A percentile compares a stretch with the other conserved stretches of the same genome.
These are phyloP conservation scores for Boletus pseudo-olivaceus DNA, from an alignment of 768 basidiomycete genomes.

Conservation along the genomic window DNA sequence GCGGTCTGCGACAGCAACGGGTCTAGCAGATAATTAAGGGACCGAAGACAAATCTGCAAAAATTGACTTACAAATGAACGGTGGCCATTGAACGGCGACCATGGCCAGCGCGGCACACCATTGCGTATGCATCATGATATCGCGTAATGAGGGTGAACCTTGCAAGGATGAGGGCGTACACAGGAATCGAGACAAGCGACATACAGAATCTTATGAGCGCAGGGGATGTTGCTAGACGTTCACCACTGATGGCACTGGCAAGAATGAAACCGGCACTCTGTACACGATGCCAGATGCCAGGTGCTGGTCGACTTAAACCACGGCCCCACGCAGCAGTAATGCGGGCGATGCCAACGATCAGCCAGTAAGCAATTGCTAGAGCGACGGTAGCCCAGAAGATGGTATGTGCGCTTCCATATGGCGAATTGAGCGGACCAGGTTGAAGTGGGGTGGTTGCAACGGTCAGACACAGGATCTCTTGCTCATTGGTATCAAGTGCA, in stretches of 20 bases:
- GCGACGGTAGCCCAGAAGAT: conserved; percentile 75
- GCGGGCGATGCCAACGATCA: conserved; percentile 75
- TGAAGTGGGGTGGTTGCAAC: conserved; percentile 73
- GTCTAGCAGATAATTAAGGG: conserved; percentile 46
- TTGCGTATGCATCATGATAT: conserved; percentile 90
- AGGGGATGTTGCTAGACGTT: conserved; percentile 78
- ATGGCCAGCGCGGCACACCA: conserved; percentile 87
- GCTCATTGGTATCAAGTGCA: conserved; percentile 82
- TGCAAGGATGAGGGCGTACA: conserved; percentile 12
- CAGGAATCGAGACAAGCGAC: conserved; percentile 29
- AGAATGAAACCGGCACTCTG: conserved; percentile 86
- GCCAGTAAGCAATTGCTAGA: conserved; percentile 77
- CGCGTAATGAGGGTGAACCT: conserved; percentile 92
- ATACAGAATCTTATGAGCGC: conserved; percentile 86
- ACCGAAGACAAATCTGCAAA: background rate
- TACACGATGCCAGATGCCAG: conserved; percentile 64
- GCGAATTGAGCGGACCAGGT: conserved; percentile 48
- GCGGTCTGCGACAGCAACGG: conserved; percentile 86
- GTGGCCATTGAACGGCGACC: conserved; percentile 95
- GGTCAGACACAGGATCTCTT: conserved; percentile 81
- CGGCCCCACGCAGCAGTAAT: conserved; percentile 83
- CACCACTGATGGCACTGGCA: conserved; percentile 91
- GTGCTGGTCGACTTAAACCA: conserved; percentile 53
- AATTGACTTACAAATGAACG: conserved; percentile 71
- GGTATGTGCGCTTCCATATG: conserved; percentile 63